Conservation (phyloP, 768 basidiomycete genomes). For the Boletus vermiculosoides region DNA sequence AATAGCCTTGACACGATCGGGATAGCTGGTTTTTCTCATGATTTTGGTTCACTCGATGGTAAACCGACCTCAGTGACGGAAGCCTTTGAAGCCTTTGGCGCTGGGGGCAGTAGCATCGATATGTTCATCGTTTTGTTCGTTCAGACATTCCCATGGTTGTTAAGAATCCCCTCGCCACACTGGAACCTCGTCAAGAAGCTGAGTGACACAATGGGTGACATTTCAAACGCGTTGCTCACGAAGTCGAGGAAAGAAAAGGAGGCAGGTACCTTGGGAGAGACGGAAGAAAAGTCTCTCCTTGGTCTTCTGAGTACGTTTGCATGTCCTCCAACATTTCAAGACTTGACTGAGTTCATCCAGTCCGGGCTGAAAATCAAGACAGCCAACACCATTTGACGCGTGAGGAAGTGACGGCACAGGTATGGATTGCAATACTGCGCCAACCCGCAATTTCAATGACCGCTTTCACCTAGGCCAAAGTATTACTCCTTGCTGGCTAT, state of each 20-base stretch:
- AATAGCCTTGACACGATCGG: constrained; percentile 45
- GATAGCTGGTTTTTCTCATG: constrained; percentile 45
- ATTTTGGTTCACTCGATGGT: constrained; percentile 43
- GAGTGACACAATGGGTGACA: constrained; percentile 32
- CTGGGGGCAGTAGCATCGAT: constrained; percentile 3
- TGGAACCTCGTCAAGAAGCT: constrained; percentile 25
- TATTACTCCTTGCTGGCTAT: constrained; percentile 40
- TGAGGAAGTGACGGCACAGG: constrained; percentile 42
- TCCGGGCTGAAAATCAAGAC: constrained; percentile 35
- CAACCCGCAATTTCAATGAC: background rate
- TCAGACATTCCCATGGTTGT: constrained; percentile 30
- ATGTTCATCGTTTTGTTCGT: constrained; percentile 26
- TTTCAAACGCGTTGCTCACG: constrained; percentile 34
- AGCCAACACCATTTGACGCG: constrained; percentile 33
- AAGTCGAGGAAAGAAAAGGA: constrained; percentile 31
- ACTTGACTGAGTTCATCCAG: constrained; percentile 19
- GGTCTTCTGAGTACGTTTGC: constrained; percentile 25
- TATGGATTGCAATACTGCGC: background rate
- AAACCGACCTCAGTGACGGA: constrained; percentile 27
- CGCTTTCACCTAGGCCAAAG: constrained; percentile 30
- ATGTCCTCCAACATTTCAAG: too few relatives aligned
- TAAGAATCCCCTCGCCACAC: constrained; percentile 33
- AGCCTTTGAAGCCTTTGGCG: constrained; percentile 25
- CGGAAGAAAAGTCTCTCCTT: constrained; percentile 38
- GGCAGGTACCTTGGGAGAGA: constrained; percentile 23